Evolutionary conservation across 2,329 filamentous ascomycete species (phyloP).

Genomic region (Rhynchosporium agropyri): DNA sequence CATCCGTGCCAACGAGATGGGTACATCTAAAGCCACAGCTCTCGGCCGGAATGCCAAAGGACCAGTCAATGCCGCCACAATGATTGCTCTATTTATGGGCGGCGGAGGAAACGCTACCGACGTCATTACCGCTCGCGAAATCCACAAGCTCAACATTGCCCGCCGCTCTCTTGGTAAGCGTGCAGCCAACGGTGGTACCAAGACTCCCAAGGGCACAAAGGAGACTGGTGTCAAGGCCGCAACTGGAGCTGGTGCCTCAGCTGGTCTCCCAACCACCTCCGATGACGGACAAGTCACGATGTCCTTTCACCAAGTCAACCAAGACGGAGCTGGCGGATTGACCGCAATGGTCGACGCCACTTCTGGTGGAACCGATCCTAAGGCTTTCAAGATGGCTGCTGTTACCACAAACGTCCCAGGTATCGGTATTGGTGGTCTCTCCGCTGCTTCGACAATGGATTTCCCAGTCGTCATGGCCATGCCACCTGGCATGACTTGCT

Average conservation of each 20-base stretch:
- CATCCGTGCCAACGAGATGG: slow-evolving; percentile 63
- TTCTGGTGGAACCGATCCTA: slow-evolving; percentile 62
- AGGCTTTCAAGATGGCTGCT: slow-evolving; percentile 60
- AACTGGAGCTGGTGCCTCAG: slow-evolving; percentile 54
- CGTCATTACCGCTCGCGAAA: slow-evolving; percentile 65
- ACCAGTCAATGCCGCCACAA: slow-evolving; percentile 57
- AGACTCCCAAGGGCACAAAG: slow-evolving; percentile 49
- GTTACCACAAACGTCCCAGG: slow-evolving; percentile 61
- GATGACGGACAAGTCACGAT: slow-evolving; percentile 64
- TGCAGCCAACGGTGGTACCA: slow-evolving; percentile 47
- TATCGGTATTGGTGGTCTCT: slow-evolving; percentile 58
- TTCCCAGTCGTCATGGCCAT: slow-evolving; percentile 68
- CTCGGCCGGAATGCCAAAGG: slow-evolving; percentile 67
- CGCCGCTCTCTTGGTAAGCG: slow-evolving; percentile 40
- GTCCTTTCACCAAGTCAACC: slow-evolving; percentile 72
- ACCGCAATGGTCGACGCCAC: slow-evolving; percentile 62
- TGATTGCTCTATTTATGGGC: slow-evolving; percentile 64
- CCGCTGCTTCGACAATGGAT: slow-evolving; percentile 61
- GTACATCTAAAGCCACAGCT: slow-evolving; percentile 55
- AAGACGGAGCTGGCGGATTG: slow-evolving; percentile 68
- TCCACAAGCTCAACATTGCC: slow-evolving; percentile 69
- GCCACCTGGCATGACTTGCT: slow-evolving; percentile 68
- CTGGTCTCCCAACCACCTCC: slow-evolving; percentile 59
- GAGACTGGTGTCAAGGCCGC: slow-evolving; percentile 58
- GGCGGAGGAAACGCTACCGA: slow-evolving; percentile 44